Evolutionary conservation across 1,284 basidiomycete genomes (phyloP).

Genomic region (Ustilago shanxiensis): DNA sequence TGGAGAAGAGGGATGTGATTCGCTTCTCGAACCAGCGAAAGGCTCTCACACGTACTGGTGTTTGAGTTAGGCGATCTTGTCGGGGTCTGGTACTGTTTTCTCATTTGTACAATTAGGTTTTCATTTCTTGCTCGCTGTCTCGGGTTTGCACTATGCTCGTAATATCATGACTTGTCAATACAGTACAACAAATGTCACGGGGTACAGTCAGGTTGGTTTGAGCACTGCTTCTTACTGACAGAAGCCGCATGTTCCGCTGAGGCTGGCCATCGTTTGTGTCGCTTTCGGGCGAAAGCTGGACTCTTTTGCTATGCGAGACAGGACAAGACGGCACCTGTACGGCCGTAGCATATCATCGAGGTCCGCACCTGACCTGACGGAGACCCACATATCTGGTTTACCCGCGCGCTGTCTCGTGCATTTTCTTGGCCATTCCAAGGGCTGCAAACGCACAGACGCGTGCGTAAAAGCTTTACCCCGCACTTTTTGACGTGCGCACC

Average conservation of each 20-base stretch:
- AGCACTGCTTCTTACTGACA: too few relatives aligned
- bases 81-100: not conserved
- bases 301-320: not conserved
- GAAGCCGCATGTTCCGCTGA: too few relatives aligned
- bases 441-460: not conserved
- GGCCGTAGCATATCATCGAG: too few relatives aligned
- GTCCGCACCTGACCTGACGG: too few relatives aligned
- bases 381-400: too few relatives aligned
- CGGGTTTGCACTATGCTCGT: slow-evolving; percentile 6
- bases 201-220: not conserved
- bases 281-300: not conserved
- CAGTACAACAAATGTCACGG: not conserved
- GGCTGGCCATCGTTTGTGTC: too few relatives aligned
- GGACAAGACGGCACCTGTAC: not conserved
- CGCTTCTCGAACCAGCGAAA: slow-evolving; percentile 77
- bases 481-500: not conserved
- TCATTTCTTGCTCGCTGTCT: not conserved
- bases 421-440: too few relatives aligned
- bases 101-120: slow-evolving; percentile 13
- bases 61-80: slow-evolving; percentile 27
- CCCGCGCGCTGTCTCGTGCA: too few relatives aligned
- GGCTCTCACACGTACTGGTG: slow-evolving; percentile 67
- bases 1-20: slow-evolving; percentile 95
- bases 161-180: not conserved
- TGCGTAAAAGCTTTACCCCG: not conserved